Evolutionary conservation across 495 filamentous ascomycete species (phyloP), one percentile per base, ranked within the genome.

Genomic region (Peziza echinospora): DNA sequence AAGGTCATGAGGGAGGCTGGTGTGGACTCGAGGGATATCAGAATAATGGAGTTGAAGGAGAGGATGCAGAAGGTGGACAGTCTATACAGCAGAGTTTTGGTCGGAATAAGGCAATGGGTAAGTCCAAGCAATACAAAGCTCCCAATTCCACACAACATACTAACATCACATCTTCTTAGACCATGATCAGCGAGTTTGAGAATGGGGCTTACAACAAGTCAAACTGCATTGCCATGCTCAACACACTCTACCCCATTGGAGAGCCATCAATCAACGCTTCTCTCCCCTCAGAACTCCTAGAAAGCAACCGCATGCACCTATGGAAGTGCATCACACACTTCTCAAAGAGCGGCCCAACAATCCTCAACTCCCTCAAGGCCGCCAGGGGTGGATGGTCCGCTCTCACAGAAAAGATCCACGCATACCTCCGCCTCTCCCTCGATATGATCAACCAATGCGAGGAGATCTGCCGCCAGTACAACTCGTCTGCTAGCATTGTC

Each of bases 191-290:
- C 48, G 79, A 83, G 52, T 69, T 84, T 56, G 69, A 74, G 23
- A 62, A 78, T 17, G 63, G 68, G 44, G 75, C 75, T 0, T 75
- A 75, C 62, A 73, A 73, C 61, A 77, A 77, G 54, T 68, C 68
- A 55, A 81, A 80, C 53, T 77, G 77, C 59, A 68, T 80, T 46
- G 80, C 76, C 44, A 76, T 83, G 70, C 71, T 84, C 30, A 84
- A 84, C 62, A 82, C 78, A 21, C 66, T 84, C n/a, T 77, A 80
- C 51, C 78, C 78, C 3, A 47, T 60, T 25, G 56, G 59, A 40
- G 57, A 60, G 39, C 17, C 74, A 69, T 19, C 58, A 66, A 24
- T 67, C 63, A 43, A 57, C 55, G 25, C 47, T 47, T 37, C 49
- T 53, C 63, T 80, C 47, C 75, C 71, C 5, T 59, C 64, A 4